A percentile compares a stretch with the other conserved stretches of the same genome.
These are phyloP conservation scores for Oryza longistaminata DNA, from an alignment of 176 grass and related monocot genomes.

Conservation along the genomic window DNA sequence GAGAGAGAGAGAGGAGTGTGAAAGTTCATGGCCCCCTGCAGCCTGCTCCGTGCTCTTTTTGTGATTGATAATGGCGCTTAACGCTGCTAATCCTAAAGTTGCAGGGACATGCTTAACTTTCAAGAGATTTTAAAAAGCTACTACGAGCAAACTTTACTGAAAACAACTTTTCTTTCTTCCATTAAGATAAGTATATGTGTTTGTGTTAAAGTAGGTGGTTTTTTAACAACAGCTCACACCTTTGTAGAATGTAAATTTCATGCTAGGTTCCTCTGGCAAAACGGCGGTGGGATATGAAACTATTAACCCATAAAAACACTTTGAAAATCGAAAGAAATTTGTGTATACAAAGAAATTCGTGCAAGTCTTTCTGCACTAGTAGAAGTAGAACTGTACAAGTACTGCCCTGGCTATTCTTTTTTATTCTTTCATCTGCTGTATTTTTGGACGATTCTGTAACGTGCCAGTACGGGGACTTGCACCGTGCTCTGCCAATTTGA, in stretches of 20 bases:
- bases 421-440: neutral
- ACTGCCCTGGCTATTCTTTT: neutral
- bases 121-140: slow-evolving; percentile 23
- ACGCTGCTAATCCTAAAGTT: slow-evolving; percentile 7
- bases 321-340: neutral
- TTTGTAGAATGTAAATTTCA: no score
- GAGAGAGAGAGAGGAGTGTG: neutral
- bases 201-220: neutral
- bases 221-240: neutral
- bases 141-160: slow-evolving; percentile 27
- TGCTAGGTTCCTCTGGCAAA: neutral
- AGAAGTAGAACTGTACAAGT: neutral
- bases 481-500: neutral
- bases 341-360: neutral
- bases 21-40: neutral
- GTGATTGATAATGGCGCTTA: slow-evolving; percentile 29
- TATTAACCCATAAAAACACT: neutral
- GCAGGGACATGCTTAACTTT: slow-evolving; percentile 28
- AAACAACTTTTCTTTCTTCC: slow-evolving; percentile 12
- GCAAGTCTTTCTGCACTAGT: no score
- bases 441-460: neutral
- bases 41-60: slow-evolving; percentile 19
- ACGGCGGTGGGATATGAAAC: no score
- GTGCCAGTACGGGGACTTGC: slow-evolving; percentile 16
- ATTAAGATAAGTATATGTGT: neutral